These are phyloP conservation scores for Eragrostis nindensis DNA, from an alignment of 176 grass and related monocot species.

Conservation along the genomic window DNA sequence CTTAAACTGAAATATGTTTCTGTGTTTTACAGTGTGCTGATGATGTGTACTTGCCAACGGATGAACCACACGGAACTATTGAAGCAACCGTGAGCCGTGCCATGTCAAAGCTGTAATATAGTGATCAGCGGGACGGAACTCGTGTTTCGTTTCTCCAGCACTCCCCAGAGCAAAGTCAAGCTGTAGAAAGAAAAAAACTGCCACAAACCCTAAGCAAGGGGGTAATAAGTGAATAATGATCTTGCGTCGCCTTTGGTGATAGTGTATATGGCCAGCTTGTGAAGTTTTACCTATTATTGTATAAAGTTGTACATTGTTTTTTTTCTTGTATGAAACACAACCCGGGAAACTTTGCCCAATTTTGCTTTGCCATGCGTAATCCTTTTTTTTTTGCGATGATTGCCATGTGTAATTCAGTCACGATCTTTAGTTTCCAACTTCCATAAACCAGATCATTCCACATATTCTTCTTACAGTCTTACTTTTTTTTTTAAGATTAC, in stretches of 20 bases:
- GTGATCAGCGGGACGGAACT: not conserved
- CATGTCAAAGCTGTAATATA: slow-evolving; percentile 69
- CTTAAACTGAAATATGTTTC: not conserved
- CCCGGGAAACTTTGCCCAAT: not conserved
- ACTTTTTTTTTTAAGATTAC: no score
- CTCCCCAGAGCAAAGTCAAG: not conserved
- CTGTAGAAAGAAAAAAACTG: not conserved
- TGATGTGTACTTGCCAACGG: slow-evolving; percentile 89
- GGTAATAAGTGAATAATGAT: slow-evolving; percentile 23
- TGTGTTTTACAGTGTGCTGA: slow-evolving; percentile 68
- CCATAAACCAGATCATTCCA: not conserved
- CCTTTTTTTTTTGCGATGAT: no score
- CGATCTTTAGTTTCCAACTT: not conserved
- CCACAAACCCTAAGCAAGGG: not conserved
- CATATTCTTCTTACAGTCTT: no score
- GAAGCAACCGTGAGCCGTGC: slow-evolving; percentile 77
- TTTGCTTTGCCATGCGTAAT: not conserved
- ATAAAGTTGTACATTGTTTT: slow-evolving; percentile 18
- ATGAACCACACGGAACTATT: slow-evolving; percentile 95
- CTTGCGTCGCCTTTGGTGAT: not conserved
- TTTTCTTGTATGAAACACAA: not conserved
- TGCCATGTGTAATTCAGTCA: not conserved
- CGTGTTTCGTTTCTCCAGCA: slow-evolving; percentile 13
- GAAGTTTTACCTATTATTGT: not conserved
- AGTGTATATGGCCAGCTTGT: slow-evolving; percentile 9